Percentiles rank a stretch among this genome's conserved stretches.
Conservation (phyloP, 2,329 filamentous ascomycete species). For the Ceratocystis harringtonii region DNA sequence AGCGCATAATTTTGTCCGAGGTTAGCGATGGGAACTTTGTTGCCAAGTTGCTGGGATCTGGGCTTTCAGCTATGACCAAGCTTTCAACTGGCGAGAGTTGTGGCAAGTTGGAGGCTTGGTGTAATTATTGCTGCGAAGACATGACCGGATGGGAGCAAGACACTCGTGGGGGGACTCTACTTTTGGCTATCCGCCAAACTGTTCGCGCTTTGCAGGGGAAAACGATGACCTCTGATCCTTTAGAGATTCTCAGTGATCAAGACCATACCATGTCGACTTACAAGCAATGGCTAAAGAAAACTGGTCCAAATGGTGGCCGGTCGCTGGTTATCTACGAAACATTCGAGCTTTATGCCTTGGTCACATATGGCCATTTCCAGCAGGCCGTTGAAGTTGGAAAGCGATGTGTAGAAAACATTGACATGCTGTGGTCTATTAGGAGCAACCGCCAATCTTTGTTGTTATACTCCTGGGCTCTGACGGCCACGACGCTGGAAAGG, state of each 20-base stretch:
- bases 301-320: constrained; percentile 43
- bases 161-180: constrained; percentile 53
- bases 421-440: constrained; percentile 43
- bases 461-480: constrained; percentile 44
- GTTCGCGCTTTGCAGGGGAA: constrained; percentile 61
- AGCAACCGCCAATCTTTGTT: constrained; percentile 42
- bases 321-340: constrained; percentile 55
- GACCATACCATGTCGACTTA: constrained; percentile 45
- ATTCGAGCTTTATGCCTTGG: constrained; percentile 47
- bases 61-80: constrained; percentile 48
- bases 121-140: constrained; percentile 57
- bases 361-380: constrained; percentile 48
- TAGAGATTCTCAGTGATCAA: constrained; percentile 50
- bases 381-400: constrained; percentile 43
- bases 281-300: constrained; percentile 41
- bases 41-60: constrained; percentile 56
- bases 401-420: constrained; percentile 31
- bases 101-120: constrained; percentile 54
- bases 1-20: constrained; percentile 51
- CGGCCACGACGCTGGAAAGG: constrained; percentile 36
- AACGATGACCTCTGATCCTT: constrained; percentile 37
- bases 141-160: constrained; percentile 58
- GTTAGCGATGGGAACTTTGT: constrained; percentile 55
- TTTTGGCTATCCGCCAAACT: constrained; percentile 51
- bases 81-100: constrained; percentile 57